Base-by-base conservation (phyloP, 208 protist genomes). In the Porcisia hertigi region DNA sequence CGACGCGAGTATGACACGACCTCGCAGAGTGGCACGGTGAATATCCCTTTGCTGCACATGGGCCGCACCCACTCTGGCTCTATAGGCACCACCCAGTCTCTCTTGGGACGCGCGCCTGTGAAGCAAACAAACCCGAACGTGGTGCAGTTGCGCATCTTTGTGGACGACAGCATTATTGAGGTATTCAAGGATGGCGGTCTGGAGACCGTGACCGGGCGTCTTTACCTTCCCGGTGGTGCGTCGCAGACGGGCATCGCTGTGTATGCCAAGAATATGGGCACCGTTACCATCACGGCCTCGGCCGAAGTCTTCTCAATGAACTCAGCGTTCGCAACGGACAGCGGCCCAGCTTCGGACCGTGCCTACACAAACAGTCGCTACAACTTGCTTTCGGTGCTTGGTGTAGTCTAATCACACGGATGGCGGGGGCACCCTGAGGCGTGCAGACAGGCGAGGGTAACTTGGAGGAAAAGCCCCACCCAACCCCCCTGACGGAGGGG, bases 111-210 rank as follows among this genome's bases (percentile, higher is more conserved):
- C 25, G 77, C 85, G 36, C 75, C 82, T 52, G 55, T 89, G 47
- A 69, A 73, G 23, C 47, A 71, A 59, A 75, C 57, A 16, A 78
- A 78, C 53, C 49, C 81, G 11, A 85, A 78, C 49, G 69, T 57
- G 62, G 62, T 88, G 20, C 20, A 62, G 39, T 47, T 88, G 58
- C 80, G 62, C 71, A 81, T 88, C 62, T 85, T 75, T 60, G 80
- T 88, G 8, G 84, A 88, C 47, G 74, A 74, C 76, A 83, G 73
- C 58, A 66, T 88, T 41, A 43, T 88, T 12, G 84, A 92, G 77
- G 75, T 89, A 47, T 83, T 92, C 81, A 81, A 87, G 75, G 79
- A 88, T 67, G 70, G 76, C 59, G 84, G 79, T 3, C 59, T 88
- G 53, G 76, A 92, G 78, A 80, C 81, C 67, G 59, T 84, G 39